phyloP scores from a whole-genome alignment of 2,329 filamentous ascomycete genomes.

The Alternaria novae-zelandiae region DNA sequence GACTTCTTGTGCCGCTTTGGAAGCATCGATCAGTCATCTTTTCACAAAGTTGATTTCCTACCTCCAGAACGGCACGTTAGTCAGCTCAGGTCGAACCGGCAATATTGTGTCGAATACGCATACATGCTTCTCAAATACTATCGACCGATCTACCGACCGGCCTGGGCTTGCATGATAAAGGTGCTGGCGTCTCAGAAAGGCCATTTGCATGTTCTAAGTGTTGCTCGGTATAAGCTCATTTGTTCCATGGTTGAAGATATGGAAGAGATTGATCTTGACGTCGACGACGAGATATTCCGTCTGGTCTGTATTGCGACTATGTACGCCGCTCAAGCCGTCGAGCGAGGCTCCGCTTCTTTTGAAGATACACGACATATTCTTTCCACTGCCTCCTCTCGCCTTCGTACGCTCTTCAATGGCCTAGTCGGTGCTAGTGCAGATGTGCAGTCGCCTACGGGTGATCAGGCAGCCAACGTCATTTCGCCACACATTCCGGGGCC shows the following conservation, averaged over 20 bases:
- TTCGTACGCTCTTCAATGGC: constrained; percentile 36
- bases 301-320: constrained; percentile 42
- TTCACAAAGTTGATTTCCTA: constrained; percentile 8
- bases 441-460: constrained; percentile 1
- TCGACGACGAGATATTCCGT: constrained; percentile 41
- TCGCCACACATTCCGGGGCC: constrained; percentile 56
- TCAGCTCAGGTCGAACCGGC: constrained; percentile 23
- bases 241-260: constrained; percentile 34
- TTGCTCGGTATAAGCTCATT: constrained; percentile 31
- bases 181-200: constrained; percentile 23
- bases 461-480: constrained; percentile 2
- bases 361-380: constrained; percentile 23
- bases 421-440: constrained; percentile 30
- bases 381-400: constrained; percentile 20
- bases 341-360: constrained; percentile 10
- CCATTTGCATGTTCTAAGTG: background rate
- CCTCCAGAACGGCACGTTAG: constrained; percentile 22
- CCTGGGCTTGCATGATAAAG: constrained; percentile 40
- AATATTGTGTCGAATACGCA: constrained; percentile 41
- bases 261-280: constrained; percentile 37
- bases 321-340: constrained; percentile 34
- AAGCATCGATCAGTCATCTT: constrained; percentile 16
- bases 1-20: constrained; percentile 42
- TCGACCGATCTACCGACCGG: constrained; percentile 32
- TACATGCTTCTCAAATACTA: constrained; percentile 33